Evolutionary conservation across 2,329 filamentous ascomycete genomes (phyloP), one percentile per base, ranked within the genome.

Genomic region (Penicillium sp.): DNA sequence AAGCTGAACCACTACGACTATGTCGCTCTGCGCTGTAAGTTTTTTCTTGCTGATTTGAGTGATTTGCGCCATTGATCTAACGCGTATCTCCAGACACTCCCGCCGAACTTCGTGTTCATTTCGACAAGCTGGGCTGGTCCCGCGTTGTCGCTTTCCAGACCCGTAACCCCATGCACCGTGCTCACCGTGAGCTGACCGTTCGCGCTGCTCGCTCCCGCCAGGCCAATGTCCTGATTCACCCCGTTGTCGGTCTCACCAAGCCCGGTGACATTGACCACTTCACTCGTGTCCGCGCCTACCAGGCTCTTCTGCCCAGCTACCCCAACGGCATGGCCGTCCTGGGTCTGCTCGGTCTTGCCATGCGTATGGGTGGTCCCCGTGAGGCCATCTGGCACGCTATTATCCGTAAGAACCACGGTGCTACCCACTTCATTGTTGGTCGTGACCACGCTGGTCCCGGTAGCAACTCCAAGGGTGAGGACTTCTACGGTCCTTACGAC

Each of bases 321-420:
- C 94, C 94, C 77, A 99, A 97, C 77, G 94, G 94, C 71, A 99
- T 99, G 94, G 94, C 94, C 56, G 92, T 95, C 37, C 86, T 99
- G 63, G 93, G 92, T 77, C 90, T 99, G 41, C 85, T 99, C 52
- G 92, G 92, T 56, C 84, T 99, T 62, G 94, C 94, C 69, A 99
- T 99, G 94, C 89, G 94, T 74, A 99, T 99, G 94, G 94, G 92
- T 72, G 94, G 94, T 69, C 94, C 94, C 61, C 90, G 94, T 66
- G 94, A 99, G 82, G 94, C 94, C 66, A 92, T 99, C 80, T 99
- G 94, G 94, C 94, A 99, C 82, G 94, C 94, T 72, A 96, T 99
- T 71, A 99, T 99, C 83, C 92, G 94, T 74, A 99, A 97, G 88
- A 99, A 99, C 80, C 92, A 97, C 80, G 94, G 94, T 69, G 92